A percentile compares a stretch with the other conserved stretches of the same genome.
Evolutionary conservation across 768 basidiomycete species (phyloP).

Genomic region (Sutorius australiensis): DNA sequence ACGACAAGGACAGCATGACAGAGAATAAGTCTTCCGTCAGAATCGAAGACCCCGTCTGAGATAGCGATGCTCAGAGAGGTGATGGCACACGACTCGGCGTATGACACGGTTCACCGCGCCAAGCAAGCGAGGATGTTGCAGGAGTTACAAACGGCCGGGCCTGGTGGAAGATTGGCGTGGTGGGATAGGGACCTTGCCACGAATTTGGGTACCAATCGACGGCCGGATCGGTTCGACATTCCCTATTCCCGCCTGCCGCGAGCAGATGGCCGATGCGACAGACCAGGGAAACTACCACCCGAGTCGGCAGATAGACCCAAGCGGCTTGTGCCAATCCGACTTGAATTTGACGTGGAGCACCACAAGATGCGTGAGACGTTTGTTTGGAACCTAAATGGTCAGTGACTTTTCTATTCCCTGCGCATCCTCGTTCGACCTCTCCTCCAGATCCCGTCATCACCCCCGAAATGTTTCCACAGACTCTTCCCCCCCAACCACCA

Average conservation of each 20-base stretch:
- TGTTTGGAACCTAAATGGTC: slow-evolving; percentile 94
- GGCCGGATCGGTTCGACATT: slow-evolving; percentile 47
- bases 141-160: slow-evolving; percentile 44
- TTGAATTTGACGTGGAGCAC: slow-evolving; percentile 95
- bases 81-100: slow-evolving; percentile 39
- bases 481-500: slow-evolving; percentile 70
- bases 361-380: slow-evolving; percentile 95
- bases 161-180: slow-evolving; percentile 49
- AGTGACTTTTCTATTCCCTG: slow-evolving; percentile 19
- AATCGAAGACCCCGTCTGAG: slow-evolving; percentile 29
- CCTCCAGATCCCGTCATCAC: slow-evolving; percentile 78
- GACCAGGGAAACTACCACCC: slow-evolving; percentile 56
- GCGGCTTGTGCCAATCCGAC: slow-evolving; percentile 87
- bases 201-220: slow-evolving; percentile 30
- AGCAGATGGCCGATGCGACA: slow-evolving; percentile 26
- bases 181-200: slow-evolving; percentile 54
- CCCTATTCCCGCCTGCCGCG: slow-evolving; percentile 50
- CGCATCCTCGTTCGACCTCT: neutral
- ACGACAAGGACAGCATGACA: slow-evolving; percentile 18
- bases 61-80: slow-evolving; percentile 32
- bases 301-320: slow-evolving; percentile 66
- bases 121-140: slow-evolving; percentile 52
- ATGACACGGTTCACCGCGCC: slow-evolving; percentile 45
- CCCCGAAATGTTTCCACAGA: slow-evolving; percentile 86
- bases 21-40: slow-evolving; percentile 15